Conservation (phyloP, 1,139 yeast species). For the Groenewaldozyma auringiensis region DNA sequence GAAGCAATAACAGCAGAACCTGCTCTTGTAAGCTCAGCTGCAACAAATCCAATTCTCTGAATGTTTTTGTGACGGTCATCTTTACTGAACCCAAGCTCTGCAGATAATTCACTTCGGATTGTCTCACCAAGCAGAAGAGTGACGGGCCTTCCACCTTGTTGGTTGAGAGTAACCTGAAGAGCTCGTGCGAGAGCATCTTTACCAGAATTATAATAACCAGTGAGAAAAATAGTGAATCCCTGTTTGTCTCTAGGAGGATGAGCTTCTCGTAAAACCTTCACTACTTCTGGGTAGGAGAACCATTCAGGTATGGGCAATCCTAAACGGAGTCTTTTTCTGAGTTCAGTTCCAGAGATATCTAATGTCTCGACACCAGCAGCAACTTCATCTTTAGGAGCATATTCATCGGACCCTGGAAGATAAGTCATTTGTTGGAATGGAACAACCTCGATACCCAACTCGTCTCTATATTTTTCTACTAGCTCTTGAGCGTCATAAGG, state of each 20-base stretch:
- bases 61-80: constrained; percentile 37
- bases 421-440: constrained; percentile 97
- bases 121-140: constrained; percentile 53
- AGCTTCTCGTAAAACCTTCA: constrained; percentile 78
- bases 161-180: constrained; percentile 82
- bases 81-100: constrained; percentile 37
- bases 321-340: constrained; percentile 77
- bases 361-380: constrained; percentile 74
- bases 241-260: constrained; percentile 88
- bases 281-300: constrained; percentile 97
- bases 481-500: constrained; percentile 95
- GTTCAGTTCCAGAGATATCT: constrained; percentile 91
- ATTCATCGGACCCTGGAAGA: constrained; percentile 90
- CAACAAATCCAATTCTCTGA: constrained; percentile 48
- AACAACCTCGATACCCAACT: constrained; percentile 80
- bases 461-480: constrained; percentile 66
- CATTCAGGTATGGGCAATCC: constrained; percentile 90
- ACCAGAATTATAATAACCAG: constrained; percentile 52
- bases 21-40: constrained; percentile 77
- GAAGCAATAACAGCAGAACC: constrained; percentile 86
- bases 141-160: constrained; percentile 82
- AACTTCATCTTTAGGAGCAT: constrained; percentile 90
- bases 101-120: constrained; percentile 38
- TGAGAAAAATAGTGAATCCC: constrained; percentile 69
- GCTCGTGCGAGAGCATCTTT: constrained; percentile 71